Base-by-base conservation (phyloP, 2,329 filamentous ascomycete genomes). In the Paradendryphiella salina region DNA sequence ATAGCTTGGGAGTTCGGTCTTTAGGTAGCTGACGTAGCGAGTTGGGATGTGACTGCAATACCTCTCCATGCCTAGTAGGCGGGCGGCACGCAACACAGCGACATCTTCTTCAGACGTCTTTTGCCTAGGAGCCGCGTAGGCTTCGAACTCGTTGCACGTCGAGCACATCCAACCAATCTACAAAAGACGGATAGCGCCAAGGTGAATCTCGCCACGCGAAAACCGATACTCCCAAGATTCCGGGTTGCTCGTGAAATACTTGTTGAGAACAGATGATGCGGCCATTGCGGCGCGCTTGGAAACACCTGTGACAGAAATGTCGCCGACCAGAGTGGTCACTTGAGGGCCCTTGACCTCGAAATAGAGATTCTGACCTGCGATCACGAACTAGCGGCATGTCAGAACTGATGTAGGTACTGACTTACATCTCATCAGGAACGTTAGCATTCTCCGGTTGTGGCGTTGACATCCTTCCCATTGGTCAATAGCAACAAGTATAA, bases 251-350 rank as follows among this genome's bases (percentile, higher is more conserved):
- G 20, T 32, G 36, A 60, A 62, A 36, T 59, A 21, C 2, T 29
- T 38, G 26, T 57, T 37, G 2, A 62, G 48, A 4, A 49, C 33
- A 1, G 34, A 35, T 11, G 57, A 62, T 4, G 46, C 40, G 13
- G 55, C 59, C 57, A 60, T 62, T 6, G 57, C 57, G 14, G 46
- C 45, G 23, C 57, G 57, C 40, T 59, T 59, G 14, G 32, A 26
- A 5, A 60, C 46, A 17, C 32, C 35, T 4, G 6, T 7, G 4
- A 60, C 36, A 8, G 28, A 26, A 7, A 20, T 18, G 14, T 33
- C 13, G 3, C 59, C 54, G 20, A 59, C 36, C 10, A 17, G 31
- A n/a, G 60, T 35, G n/a, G 39, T 50, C 9, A 61, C 40, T 7
- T 17, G 17, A 10, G 56, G 47, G 5, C 55, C 56, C 3, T 28